Evolutionary conservation across 2,329 filamentous ascomycete species (phyloP).

Genomic region (Dactylellina cionopaga): DNA sequence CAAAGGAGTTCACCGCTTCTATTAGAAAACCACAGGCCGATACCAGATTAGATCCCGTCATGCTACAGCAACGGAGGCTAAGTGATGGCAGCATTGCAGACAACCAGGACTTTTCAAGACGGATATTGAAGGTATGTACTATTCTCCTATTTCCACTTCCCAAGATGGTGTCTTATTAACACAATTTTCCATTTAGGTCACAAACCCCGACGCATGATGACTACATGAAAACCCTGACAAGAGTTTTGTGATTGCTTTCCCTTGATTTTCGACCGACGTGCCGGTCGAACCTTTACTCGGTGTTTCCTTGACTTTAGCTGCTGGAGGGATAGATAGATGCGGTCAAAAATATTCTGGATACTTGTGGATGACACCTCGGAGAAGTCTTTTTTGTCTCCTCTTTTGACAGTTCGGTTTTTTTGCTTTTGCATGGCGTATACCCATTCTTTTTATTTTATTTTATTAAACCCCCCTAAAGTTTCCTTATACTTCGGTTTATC

Average conservation of each 20-base stretch:
- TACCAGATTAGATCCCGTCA: conserved; percentile 82
- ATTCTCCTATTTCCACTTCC: not conserved
- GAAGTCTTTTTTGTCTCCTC: conserved; percentile 25
- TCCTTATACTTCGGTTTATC: conserved; percentile 17
- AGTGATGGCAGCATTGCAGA: conserved; percentile 97
- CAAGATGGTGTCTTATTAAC: not conserved
- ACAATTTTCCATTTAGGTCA: conserved; percentile 24
- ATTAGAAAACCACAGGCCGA: conserved; percentile 72
- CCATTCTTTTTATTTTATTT: conserved; percentile 24
- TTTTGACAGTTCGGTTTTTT: conserved; percentile 35
- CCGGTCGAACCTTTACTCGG: conserved; percentile 8
- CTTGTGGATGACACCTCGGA: conserved; percentile 47
- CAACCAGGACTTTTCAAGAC: conserved; percentile 94
- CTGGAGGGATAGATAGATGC: conserved; percentile 29
- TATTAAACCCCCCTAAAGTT: not conserved
- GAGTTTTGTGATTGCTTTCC: conserved; percentile 37
- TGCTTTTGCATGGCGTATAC: conserved; percentile 52
- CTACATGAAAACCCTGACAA: conserved; percentile 15
- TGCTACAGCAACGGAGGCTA: conserved; percentile 82
- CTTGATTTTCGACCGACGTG: conserved; percentile 6
- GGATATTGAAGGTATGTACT: conserved; percentile 84
- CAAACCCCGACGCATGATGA: conserved; percentile 51
- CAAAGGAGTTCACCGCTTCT: conserved; percentile 72
- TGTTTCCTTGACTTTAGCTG: conserved; percentile 1
- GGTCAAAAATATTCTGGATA: conserved; percentile 40